These are phyloP conservation scores for Singerocomus inundabilis DNA, from an alignment of 1,284 basidiomycete genomes.

Conservation along the genomic window DNA sequence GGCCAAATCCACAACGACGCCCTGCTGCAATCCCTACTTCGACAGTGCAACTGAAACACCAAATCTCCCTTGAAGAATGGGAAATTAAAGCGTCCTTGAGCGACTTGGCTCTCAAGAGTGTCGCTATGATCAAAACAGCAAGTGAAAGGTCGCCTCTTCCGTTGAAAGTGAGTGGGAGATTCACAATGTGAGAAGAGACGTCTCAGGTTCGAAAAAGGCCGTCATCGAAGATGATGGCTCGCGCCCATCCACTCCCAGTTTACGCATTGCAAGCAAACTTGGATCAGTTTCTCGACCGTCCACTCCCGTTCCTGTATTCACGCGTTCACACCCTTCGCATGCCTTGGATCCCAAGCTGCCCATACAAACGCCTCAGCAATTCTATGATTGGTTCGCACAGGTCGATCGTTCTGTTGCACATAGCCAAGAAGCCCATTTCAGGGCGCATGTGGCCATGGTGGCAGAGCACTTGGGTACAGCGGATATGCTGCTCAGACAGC, in stretches of 20 bases:
- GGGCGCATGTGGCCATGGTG: slow-evolving; percentile 76
- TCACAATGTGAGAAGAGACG: neutral
- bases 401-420: slow-evolving; percentile 87
- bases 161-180: slow-evolving; percentile 59
- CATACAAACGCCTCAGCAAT: slow-evolving; percentile 86
- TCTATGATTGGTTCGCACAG: slow-evolving; percentile 91
- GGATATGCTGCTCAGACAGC: slow-evolving; percentile 63
- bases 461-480: slow-evolving; percentile 74
- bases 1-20: slow-evolving; percentile 26
- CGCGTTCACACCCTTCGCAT: slow-evolving; percentile 41
- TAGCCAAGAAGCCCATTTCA: slow-evolving; percentile 88
- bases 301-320: slow-evolving; percentile 30
- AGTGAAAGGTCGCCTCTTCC: slow-evolving; percentile 64
- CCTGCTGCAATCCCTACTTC: slow-evolving; percentile 25
- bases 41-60: slow-evolving; percentile 38
- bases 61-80: slow-evolving; percentile 82
- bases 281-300: slow-evolving; percentile 35
- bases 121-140: slow-evolving; percentile 61
- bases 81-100: slow-evolving; percentile 75
- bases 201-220: slow-evolving; percentile 34
- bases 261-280: slow-evolving; percentile 33
- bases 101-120: slow-evolving; percentile 68
- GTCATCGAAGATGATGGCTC: slow-evolving; percentile 39
- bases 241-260: slow-evolving; percentile 42
- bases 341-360: slow-evolving; percentile 67